A percentile compares a stretch with the other conserved stretches of the same genome.
Evolutionary conservation across 164 flowering plant species (phyloP).

Genomic region (Vitis amurensis): DNA sequence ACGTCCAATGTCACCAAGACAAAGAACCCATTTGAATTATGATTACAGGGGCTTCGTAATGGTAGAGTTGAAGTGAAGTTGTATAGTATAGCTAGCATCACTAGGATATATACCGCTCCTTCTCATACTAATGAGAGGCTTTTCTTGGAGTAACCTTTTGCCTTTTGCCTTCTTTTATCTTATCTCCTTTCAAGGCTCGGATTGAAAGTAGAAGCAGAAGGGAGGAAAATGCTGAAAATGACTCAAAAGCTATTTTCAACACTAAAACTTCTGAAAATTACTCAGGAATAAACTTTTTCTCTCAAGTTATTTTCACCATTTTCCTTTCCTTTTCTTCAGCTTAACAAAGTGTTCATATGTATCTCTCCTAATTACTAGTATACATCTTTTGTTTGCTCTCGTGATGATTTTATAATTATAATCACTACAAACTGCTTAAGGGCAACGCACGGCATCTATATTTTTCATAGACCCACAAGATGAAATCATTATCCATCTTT

Average conservation of each 20-base stretch:
- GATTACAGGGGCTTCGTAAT: constrained; percentile 9
- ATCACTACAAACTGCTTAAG: constrained; percentile 42
- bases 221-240: too few relatives aligned
- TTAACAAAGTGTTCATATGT: constrained; percentile 15
- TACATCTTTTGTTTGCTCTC: constrained; percentile 9
- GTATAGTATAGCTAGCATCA: neutral
- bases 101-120: constrained; percentile 8
- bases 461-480: constrained; percentile 26
- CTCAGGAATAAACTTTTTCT: too few relatives aligned
- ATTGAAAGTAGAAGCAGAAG: too few relatives aligned
- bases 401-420: constrained; percentile 26
- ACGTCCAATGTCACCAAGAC: constrained; percentile 26
- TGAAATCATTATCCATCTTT: constrained; percentile 34
- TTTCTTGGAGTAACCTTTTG: constrained; percentile 8
- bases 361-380: neutral
- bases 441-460: constrained; percentile 46
- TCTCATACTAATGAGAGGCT: constrained; percentile 10
- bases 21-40: constrained; percentile 31
- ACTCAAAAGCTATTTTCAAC: too few relatives aligned
- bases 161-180: neutral
- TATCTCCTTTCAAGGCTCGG: too few relatives aligned
- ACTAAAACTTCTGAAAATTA: too few relatives aligned
- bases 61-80: constrained; percentile 1
- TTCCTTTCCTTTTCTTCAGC: neutral
- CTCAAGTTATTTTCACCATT: too few relatives aligned